These are phyloP conservation scores for Diplogelasinospora grovesii DNA, from an alignment of 495 filamentous ascomycete genomes.

Conservation along the genomic window DNA sequence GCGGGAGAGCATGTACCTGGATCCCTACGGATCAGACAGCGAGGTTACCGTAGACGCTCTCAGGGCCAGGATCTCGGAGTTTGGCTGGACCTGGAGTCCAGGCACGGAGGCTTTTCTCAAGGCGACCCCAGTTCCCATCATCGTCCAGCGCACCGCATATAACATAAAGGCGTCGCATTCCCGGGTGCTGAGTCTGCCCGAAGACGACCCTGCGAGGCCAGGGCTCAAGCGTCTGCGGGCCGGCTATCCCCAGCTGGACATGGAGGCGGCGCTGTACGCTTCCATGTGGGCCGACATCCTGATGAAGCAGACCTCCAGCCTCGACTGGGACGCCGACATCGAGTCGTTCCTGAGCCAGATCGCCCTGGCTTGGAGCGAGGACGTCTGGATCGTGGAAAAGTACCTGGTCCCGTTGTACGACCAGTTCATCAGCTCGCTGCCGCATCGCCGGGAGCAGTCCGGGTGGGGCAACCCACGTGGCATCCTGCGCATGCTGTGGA, in stretches of 20 bases:
- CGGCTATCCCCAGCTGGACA: constrained; percentile 40
- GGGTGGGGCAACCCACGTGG: constrained; percentile 29
- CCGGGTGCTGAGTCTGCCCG: constrained; percentile 21
- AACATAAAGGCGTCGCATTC: constrained; percentile 60
- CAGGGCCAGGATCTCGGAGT: constrained; percentile 49
- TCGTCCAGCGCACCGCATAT: constrained; percentile 68
- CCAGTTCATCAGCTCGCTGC: constrained; percentile 17
- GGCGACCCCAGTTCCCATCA: constrained; percentile 53
- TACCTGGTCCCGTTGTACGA: constrained; percentile 56
- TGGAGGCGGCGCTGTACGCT: constrained; percentile 65
- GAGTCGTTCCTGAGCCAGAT: constrained; percentile 58
- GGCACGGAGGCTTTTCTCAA: constrained; percentile 53
- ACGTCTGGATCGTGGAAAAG: constrained; percentile 59
- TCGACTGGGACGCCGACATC: constrained; percentile 41
- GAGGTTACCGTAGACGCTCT: constrained; percentile 59
- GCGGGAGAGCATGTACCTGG: constrained; percentile 64
- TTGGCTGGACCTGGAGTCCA: constrained; percentile 54
- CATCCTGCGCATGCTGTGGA: constrained; percentile 51
- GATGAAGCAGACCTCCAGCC: constrained; percentile 41
- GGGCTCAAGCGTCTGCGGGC: constrained; percentile 32
- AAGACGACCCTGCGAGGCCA: constrained; percentile 1
- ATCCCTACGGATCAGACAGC: constrained; percentile 66
- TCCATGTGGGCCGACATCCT: constrained; percentile 70
- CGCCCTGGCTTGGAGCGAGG: constrained; percentile 62
- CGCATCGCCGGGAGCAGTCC: constrained; percentile 9